Percentiles rank a stretch among this genome's conserved stretches.
phyloP scores from a whole-genome alignment of 345 rosid genomes.

The Lepidium aucheri region DNA sequence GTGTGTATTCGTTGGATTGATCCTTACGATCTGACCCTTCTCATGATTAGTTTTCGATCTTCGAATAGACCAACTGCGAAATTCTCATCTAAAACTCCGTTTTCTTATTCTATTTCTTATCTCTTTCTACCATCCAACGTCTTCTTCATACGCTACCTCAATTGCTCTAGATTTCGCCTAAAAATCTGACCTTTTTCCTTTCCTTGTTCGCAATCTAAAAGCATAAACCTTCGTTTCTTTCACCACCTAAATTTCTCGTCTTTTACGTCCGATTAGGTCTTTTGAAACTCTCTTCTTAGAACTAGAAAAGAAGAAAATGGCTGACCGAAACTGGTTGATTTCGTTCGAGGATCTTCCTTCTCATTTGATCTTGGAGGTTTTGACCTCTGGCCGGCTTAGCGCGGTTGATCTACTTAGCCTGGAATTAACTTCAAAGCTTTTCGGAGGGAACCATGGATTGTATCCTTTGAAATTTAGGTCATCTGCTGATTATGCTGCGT shows the following conservation, averaged over 20 bases:
- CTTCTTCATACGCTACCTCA: slow-evolving; percentile 67
- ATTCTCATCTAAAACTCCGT: slow-evolving; percentile 35
- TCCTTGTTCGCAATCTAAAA: not conserved
- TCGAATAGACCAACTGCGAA: slow-evolving; percentile 38
- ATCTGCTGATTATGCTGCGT: slow-evolving; percentile 71
- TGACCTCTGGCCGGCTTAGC: slow-evolving; percentile 59
- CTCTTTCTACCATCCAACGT: slow-evolving; percentile 59
- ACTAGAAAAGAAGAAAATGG: slow-evolving; percentile 39
- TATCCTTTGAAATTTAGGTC: slow-evolving; percentile 66
- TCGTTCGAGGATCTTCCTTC: slow-evolving; percentile 79
- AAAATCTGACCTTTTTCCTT: slow-evolving; percentile 46
- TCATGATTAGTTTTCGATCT: slow-evolving; percentile 75
- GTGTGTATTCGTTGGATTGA: slow-evolving; percentile 17
- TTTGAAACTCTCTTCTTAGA: not conserved
- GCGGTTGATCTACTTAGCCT: slow-evolving; percentile 58
- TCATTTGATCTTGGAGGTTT: slow-evolving; percentile 78
- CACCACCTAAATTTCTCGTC: slow-evolving; percentile 2
- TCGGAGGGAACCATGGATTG: slow-evolving; percentile 58
- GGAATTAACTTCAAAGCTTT: slow-evolving; percentile 72
- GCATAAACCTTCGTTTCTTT: not conserved
- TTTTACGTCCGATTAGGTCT: slow-evolving; percentile 9
- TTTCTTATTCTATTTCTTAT: slow-evolving; percentile 40
- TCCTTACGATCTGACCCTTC: slow-evolving; percentile 34
- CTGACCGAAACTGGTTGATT: slow-evolving; percentile 43
- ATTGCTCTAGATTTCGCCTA: slow-evolving; percentile 72